Conservation (phyloP, 2,329 filamentous ascomycete species). For the Paraphoma sp. region DNA sequence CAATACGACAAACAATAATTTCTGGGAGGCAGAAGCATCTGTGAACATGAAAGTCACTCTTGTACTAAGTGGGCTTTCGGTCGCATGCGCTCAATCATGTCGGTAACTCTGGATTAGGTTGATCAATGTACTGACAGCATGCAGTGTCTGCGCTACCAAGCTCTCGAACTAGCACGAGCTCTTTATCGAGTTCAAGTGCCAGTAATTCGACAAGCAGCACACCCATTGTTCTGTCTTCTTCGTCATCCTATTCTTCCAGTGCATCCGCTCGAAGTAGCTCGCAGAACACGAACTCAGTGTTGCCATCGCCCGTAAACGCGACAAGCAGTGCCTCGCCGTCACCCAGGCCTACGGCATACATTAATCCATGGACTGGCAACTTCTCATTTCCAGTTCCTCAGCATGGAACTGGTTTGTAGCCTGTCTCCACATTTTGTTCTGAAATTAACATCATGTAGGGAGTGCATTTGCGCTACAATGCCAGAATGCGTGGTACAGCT, state of each 20-base stretch:
- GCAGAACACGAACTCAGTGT: not conserved
- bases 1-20: not conserved
- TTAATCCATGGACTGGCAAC: constrained; percentile 25
- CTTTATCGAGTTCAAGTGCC: constrained; percentile 5
- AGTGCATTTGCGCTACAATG: constrained; percentile 21
- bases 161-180: constrained; percentile 1
- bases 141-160: not conserved
- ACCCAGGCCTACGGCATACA: constrained; percentile 10
- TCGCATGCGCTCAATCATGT: constrained; percentile 4
- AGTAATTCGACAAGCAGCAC: constrained; percentile 1
- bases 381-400: constrained; percentile 13
- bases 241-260: not conserved
- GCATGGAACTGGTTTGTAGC: constrained; percentile 14
- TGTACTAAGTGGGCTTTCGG: constrained; percentile 1
- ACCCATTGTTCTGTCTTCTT: not conserved
- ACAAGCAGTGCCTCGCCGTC: constrained; percentile 5
- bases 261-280: not conserved
- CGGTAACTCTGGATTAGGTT: not conserved
- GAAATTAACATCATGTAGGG: constrained; percentile 4
- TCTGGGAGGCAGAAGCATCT: not conserved
- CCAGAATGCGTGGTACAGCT: constrained; percentile 21
- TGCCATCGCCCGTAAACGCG: constrained; percentile 2
- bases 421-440: not conserved
- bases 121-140: no score
- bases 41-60: constrained; percentile 1